Evolutionary conservation across 2,329 filamentous ascomycete genomes (phyloP), one percentile per base, ranked within the genome.

Genomic region (Aquanectria penicillioides): DNA sequence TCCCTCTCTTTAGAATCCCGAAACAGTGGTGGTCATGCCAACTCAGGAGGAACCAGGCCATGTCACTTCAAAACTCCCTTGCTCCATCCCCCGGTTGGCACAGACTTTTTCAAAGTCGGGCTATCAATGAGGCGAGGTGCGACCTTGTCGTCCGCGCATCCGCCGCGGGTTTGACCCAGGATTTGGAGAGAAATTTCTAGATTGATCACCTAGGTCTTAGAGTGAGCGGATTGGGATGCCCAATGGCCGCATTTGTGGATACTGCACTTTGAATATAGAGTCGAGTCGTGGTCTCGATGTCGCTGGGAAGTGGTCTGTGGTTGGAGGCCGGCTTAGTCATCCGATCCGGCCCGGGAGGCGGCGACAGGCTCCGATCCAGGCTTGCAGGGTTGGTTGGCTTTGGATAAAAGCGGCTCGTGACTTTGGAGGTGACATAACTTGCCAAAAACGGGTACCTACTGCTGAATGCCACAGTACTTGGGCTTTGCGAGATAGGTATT

Each of bases 181-280:
- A 61, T 58, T 63, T 65, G 63, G 48, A 48, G 57, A 50, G 36
- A 60, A 57, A 40, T 38, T 52, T 58, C 28, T 17, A 34, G 36
- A 58, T 28, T 37, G 55, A 51, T 53, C 55, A 52, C 26, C 48
- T 52, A 48, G 34, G 40, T 34, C 47, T 25, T 37, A 25, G 31
- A 34, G 23, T 36, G 50, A 44, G 43, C 43, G 44, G 46, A 25
- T 51, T 58, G 53, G 61, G 57, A 67, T 55, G 58, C 57, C 59
- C 65, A 69, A 69, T 69, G 65, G 67, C 58, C 51, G 64, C 59
- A 60, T 59, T n/a, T n/a, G 67, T 69, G 67, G 67, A 67, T 69
- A 69, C 65, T 47, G 26, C 11, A 36, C 34, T 60, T 61, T 68
- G 64, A 63, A 57, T 56, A 63, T 55, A 46, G 26, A 56, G 49